These are phyloP conservation scores for Coelastrella sp. DNA, from an alignment of 139 green algal species.

Conservation along the genomic window DNA sequence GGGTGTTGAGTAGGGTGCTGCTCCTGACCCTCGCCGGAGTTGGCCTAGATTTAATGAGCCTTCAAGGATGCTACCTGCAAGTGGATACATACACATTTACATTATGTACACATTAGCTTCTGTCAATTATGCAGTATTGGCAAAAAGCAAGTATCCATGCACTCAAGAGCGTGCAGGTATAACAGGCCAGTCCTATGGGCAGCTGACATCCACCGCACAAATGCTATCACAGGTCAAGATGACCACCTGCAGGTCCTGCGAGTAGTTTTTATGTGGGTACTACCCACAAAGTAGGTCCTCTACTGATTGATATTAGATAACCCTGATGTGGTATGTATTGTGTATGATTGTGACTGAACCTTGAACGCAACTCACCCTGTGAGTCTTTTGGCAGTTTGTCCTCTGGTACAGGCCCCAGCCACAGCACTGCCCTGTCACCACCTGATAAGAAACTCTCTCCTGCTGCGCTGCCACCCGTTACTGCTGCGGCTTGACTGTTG, in stretches of 20 bases:
- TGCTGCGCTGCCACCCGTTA: constrained; percentile 40
- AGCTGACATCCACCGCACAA: too few species aligned
- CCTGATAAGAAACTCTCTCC: constrained; percentile 25
- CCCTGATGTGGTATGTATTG: too few species aligned
- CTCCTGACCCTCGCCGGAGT: constrained; percentile 40
- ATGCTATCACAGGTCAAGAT: too few species aligned
- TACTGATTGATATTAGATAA: too few species aligned
- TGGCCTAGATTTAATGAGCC: constrained; percentile 70
- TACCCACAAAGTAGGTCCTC: too few species aligned
- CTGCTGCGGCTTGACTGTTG: constrained; percentile 59
- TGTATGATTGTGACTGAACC: neutral
- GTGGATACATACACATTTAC: neutral
- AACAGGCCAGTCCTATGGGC: too few species aligned
- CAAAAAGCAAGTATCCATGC: too few species aligned
- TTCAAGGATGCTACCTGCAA: constrained; percentile 65
- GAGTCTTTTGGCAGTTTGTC: constrained; percentile 74
- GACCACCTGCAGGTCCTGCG: too few species aligned
- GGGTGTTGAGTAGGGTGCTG: constrained; percentile 42
- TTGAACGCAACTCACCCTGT: neutral
- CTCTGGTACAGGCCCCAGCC: constrained; percentile 74
- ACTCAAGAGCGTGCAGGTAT: too few species aligned
- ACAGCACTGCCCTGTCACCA: constrained; percentile 57
- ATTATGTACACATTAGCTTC: neutral
- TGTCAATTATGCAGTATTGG: too few species aligned
- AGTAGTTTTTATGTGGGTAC: too few species aligned